Percentiles rank a stretch among this genome's conserved stretches.
Conservation (phyloP, 352 stramenopile species). For the Pythium sp. region DNA sequence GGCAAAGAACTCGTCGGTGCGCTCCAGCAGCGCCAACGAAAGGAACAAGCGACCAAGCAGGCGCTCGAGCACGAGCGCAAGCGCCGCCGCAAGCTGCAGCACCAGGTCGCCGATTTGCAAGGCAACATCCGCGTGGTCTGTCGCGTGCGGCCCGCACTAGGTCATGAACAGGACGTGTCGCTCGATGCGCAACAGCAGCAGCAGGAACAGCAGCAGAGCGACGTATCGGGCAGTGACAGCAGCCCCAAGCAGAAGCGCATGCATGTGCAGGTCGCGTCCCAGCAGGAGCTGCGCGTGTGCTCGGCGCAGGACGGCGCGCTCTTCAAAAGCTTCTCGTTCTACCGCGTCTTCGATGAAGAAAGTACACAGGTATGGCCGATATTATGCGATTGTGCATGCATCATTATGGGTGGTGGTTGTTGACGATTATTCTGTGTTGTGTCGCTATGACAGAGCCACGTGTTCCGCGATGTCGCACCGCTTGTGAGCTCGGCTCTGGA, state of each 20-base stretch:
- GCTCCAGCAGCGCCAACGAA: slow-evolving; percentile 31
- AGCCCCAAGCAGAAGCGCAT: slow-evolving; percentile 13
- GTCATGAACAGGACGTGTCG: slow-evolving; percentile 12
- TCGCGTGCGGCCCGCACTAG: slow-evolving; percentile 57
- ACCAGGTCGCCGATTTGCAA: slow-evolving; percentile 43
- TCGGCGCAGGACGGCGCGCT: slow-evolving; percentile 42
- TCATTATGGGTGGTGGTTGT: slow-evolving; percentile 37
- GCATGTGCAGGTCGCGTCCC: slow-evolving; percentile 25
- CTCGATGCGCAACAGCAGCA: slow-evolving; percentile 16
- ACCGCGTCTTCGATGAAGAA: slow-evolving; percentile 82
- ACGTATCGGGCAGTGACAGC: slow-evolving; percentile 12
- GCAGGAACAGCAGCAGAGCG: background rate
- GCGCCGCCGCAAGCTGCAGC: slow-evolving; percentile 39
- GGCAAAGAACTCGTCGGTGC: slow-evolving; percentile 56
- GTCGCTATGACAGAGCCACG: slow-evolving; percentile 35
- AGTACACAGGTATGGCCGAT: slow-evolving; percentile 47
- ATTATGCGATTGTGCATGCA: slow-evolving; percentile 29
- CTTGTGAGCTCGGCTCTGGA: slow-evolving; percentile 88
- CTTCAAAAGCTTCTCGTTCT: slow-evolving; percentile 84
- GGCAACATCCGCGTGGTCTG: slow-evolving; percentile 78
- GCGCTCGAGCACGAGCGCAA: slow-evolving; percentile 55
- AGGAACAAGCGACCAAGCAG: slow-evolving; percentile 30
- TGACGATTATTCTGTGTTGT: slow-evolving; percentile 35
- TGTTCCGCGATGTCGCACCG: slow-evolving; percentile 92
- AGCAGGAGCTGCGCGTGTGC: slow-evolving; percentile 22